These are phyloP conservation scores for Paratinospora sagittata DNA, from an alignment of 164 flowering plant species.

Conservation along the genomic window DNA sequence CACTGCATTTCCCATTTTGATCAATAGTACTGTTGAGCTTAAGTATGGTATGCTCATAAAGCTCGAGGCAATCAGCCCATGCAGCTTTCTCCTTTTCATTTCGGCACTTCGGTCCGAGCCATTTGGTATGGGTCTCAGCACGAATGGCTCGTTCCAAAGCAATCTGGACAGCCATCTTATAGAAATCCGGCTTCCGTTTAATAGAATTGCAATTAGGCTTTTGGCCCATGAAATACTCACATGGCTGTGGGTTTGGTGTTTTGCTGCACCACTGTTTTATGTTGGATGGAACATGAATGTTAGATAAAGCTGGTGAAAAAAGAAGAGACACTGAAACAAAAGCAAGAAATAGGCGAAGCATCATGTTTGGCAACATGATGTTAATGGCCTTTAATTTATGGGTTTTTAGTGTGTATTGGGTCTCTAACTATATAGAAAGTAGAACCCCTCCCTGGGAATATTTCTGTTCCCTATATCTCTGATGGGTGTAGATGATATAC, in stretches of 20 bases:
- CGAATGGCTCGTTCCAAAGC: conserved; percentile 44
- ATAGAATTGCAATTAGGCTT: conserved; percentile 17
- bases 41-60: conserved; percentile 41
- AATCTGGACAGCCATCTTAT: conserved; percentile 30
- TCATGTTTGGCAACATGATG: not conserved
- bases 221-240: conserved; percentile 43
- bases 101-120: conserved; percentile 41
- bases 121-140: conserved; percentile 22
- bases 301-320: conserved; percentile 3
- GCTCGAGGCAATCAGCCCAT: conserved; percentile 65
- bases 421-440: too few species aligned
- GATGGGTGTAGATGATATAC: not conserved
- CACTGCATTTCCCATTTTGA: conserved; percentile 27
- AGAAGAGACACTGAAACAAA: conserved; percentile 4
- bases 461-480: not conserved
- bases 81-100: too few species aligned
- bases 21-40: conserved; percentile 45
- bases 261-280: conserved; percentile 50
- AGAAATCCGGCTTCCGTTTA: conserved; percentile 35
- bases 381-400: too few species aligned
- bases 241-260: conserved; percentile 60
- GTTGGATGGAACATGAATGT: conserved; percentile 2
- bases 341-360: not conserved
- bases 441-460: not conserved
- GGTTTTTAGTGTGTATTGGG: not conserved